Percentiles rank a stretch among this genome's conserved stretches.
These are phyloP conservation scores for Aspergillus saccharolyticus DNA, from an alignment of 495 filamentous ascomycete species.

Conservation along the genomic window DNA sequence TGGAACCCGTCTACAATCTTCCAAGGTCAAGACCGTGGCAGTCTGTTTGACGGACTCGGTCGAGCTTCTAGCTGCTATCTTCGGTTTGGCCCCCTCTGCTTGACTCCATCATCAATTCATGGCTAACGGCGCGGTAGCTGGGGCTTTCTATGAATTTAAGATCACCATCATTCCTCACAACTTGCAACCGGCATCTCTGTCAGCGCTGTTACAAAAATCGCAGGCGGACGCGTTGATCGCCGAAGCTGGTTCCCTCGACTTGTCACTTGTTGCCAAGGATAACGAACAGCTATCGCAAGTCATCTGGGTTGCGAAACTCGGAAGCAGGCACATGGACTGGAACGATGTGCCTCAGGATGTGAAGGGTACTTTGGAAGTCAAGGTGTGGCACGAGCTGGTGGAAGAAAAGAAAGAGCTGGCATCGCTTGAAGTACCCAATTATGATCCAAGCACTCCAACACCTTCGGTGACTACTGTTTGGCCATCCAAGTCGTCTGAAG, in stretches of 20 bases:
- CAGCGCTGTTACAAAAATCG: constrained; percentile 62
- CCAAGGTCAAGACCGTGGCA: constrained; percentile 72
- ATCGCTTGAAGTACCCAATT: constrained; percentile 46
- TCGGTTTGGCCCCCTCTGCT: constrained; percentile 42
- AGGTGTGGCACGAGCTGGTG: constrained; percentile 83
- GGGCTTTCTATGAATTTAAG: constrained; percentile 76
- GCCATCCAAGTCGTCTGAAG: constrained; percentile 46
- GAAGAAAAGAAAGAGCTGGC: constrained; percentile 50
- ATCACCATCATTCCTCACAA: constrained; percentile 83
- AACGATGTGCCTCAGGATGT: constrained; percentile 73
- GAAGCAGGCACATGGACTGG: constrained; percentile 89
- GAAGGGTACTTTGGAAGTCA: constrained; percentile 65
- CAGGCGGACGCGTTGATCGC: constrained; percentile 78
- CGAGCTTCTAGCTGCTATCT: constrained; percentile 72
- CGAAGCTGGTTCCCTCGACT: constrained; percentile 79
- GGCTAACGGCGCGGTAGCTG: constrained; percentile 39
- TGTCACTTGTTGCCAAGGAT: constrained; percentile 62
- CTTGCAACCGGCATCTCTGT: constrained; percentile 57
- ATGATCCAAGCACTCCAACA: constrained; percentile 45
- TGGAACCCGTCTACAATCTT: constrained; percentile 63
- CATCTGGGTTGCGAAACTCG: constrained; percentile 89
- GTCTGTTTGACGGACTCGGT: constrained; percentile 91
- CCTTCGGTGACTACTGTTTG: constrained; percentile 56
- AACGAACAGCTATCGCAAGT: constrained; percentile 70
- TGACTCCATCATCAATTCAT: constrained; percentile 11